phyloP scores from a whole-genome alignment of 768 basidiomycete genomes.

The Russula brevipes region DNA sequence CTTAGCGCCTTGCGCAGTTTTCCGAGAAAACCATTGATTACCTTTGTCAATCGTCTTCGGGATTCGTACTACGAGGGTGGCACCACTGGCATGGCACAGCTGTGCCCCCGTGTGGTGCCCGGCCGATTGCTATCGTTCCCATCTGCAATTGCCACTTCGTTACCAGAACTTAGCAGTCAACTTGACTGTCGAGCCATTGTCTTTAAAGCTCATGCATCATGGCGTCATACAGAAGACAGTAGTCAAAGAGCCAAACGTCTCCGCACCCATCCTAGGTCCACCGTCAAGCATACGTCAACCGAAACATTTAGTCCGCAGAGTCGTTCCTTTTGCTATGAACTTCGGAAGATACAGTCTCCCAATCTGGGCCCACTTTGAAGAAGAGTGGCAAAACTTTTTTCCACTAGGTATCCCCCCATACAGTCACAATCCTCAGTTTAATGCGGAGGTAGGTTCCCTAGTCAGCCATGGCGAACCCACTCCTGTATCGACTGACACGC shows the following conservation, averaged over 20 bases:
- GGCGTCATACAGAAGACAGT: background rate
- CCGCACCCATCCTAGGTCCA: background rate
- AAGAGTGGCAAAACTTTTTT: background rate
- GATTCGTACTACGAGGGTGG: no score
- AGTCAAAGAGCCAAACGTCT: no score
- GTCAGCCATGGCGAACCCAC: background rate
- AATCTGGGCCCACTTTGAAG: background rate
- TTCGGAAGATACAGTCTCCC: background rate
- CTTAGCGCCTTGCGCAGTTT: no score
- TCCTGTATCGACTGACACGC: background rate
- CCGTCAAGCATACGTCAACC: background rate
- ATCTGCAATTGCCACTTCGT: no score
- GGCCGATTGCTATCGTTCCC: no score
- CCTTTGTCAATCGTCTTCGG: no score
- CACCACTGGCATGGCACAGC: background rate
- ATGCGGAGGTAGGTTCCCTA: background rate
- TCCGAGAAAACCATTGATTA: no score
- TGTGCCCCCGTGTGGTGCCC: background rate
- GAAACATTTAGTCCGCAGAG: no score
- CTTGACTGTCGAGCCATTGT: no score
- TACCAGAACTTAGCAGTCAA: no score
- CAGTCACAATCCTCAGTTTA: background rate
- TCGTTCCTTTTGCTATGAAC: no score
- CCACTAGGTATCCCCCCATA: background rate
- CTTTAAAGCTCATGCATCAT: background rate